Conservation (phyloP, 805 yeast species). For the Cyberlindnera meyerae region DNA sequence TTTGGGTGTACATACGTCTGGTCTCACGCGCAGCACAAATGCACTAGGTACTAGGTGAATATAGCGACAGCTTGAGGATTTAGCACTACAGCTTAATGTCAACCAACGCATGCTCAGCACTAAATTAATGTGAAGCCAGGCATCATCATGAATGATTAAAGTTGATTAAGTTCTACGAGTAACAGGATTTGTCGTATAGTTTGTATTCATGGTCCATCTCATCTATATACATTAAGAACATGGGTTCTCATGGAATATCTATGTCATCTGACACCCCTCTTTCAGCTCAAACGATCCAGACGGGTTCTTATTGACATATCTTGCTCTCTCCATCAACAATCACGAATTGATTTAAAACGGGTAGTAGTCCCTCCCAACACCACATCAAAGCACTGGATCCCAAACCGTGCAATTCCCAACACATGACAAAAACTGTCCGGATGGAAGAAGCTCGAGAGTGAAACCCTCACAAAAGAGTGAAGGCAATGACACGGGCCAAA, state of each 20-base stretch:
- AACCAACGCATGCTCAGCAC: too few species aligned
- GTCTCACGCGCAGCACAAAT: too few species aligned
- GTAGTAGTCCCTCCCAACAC: constrained; percentile 1
- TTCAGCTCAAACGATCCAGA: constrained; percentile 26
- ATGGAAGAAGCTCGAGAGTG: background rate
- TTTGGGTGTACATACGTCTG: too few species aligned
- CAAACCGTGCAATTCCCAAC: background rate
- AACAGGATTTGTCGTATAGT: background rate
- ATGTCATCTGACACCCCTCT: constrained; percentile 30
- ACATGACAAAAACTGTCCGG: constrained; percentile 9
- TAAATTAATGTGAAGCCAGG: too few species aligned
- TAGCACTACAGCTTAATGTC: too few species aligned
- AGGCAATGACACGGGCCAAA: constrained; percentile 9
- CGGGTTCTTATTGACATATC: constrained; percentile 21
- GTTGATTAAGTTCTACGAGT: background rate
- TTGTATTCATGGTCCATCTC: background rate
- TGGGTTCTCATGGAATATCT: constrained; percentile 19
- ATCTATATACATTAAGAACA: too few species aligned
- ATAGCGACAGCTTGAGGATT: too few species aligned
- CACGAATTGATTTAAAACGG: constrained; percentile 20
- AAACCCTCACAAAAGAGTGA: constrained; percentile 8
- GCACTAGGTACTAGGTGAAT: too few species aligned
- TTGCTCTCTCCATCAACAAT: constrained; percentile 19
- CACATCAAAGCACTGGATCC: constrained; percentile 8
- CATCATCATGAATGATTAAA: too few species aligned